Base-by-base conservation (phyloP, 495 filamentous ascomycete species). In the Penicillium chermesinum region DNA sequence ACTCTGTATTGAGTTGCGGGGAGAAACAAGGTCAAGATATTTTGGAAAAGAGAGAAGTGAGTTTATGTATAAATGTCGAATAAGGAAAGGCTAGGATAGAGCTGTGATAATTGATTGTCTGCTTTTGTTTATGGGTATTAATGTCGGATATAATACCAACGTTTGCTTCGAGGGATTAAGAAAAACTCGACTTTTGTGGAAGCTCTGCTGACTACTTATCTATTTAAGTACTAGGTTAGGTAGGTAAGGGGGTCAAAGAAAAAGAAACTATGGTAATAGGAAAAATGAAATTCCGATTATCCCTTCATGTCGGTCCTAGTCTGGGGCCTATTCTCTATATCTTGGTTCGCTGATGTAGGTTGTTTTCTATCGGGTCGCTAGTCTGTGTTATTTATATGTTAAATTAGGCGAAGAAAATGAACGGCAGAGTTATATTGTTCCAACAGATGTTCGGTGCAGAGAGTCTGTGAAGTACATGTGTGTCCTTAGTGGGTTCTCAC, bases 21-120 rank as follows among this genome's bases (percentile, higher is more conserved):
- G 54, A 54, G 46, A 35, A n/a, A n/a, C n/a, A n/a, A n/a, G n/a
- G n/a, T n/a, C 38, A 50, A 48, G 21, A 51, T 49, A 50, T 32
- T 41, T 52, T 49, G 41, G n/a, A 17, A 46, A 42, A 34, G 49
- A 17, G 42, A 44, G 22, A 44, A 37, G 10, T 44, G 47, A 34
- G 41, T 48, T 48, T 40, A 43, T 46, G 52, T 47, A 47, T 21
- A 39, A 47, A 38, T 38, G 17, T 44, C 30, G 37, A 32, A 45
- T 18, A 51, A 51, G 37, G 50, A 51, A 46, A 48, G 53, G 14
- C 35, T 16, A 38, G 35, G 35, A 38, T n/a, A n/a, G n/a, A n/a
- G n/a, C n/a, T n/a, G n/a, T n/a, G n/a, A n/a, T n/a, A n/a, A n/a
- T n/a, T n/a, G n/a, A n/a, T n/a, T n/a, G n/a, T n/a, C n/a, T n/a